Conservation (phyloP, 257 asterid genomes). For the Petunia axillaris region DNA sequence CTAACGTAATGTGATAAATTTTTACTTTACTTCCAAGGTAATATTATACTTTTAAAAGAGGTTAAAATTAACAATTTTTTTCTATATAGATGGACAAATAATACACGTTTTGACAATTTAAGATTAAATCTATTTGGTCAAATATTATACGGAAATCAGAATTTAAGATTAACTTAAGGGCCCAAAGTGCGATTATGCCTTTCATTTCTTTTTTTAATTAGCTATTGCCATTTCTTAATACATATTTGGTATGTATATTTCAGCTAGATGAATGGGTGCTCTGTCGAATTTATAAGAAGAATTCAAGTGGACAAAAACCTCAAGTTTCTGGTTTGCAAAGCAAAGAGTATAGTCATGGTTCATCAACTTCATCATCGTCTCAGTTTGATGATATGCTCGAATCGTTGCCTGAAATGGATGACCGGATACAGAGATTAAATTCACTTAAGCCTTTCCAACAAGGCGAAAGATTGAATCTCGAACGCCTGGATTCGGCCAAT, state of each 20-base stretch:
- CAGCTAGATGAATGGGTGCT: conserved; percentile 90
- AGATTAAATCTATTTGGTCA: neutral
- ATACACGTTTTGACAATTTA: neutral
- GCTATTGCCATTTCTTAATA: neutral
- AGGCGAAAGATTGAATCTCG: conserved; percentile 53
- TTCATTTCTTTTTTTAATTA: neutral
- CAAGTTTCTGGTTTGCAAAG: conserved; percentile 33
- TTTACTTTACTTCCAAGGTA: neutral
- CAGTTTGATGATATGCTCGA: conserved; percentile 75
- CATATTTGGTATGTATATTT: neutral
- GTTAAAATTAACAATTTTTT: neutral
- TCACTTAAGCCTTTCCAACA: conserved; percentile 37
- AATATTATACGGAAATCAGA: neutral
- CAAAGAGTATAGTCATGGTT: conserved; percentile 62
- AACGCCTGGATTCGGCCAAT: conserved; percentile 57
- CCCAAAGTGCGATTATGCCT: neutral
- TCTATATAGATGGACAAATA: neutral
- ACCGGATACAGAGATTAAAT: conserved; percentile 50
- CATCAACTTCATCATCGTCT: conserved; percentile 61
- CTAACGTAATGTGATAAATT: neutral
- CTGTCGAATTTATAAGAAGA: conserved; percentile 78
- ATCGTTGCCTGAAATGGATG: conserved; percentile 62
- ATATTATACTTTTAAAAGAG: neutral
- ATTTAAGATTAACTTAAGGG: neutral
- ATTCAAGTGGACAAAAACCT: conserved; percentile 49